Evolutionary conservation across 345 rosid genomes (phyloP).

Genomic region (Populus simonii): DNA sequence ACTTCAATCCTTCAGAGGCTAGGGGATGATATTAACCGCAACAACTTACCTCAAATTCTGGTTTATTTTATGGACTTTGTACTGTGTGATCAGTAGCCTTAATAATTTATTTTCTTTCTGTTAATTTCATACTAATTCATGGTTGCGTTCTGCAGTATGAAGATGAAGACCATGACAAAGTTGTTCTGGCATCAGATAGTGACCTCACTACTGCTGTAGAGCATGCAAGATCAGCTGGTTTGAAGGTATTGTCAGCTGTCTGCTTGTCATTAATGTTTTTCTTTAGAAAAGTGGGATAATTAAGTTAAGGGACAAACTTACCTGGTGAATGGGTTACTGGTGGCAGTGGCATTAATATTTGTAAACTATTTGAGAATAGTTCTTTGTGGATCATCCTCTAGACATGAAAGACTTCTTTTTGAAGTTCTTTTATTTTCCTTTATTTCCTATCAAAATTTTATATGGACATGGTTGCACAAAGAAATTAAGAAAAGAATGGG

Average conservation of each 20-base stretch:
- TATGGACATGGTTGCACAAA: background rate
- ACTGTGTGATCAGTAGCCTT: background rate
- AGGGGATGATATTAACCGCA: conserved; percentile 76
- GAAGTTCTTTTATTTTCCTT: background rate
- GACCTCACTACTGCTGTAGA: conserved; percentile 89
- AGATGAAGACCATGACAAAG: conserved; percentile 95
- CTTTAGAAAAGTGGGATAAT: background rate
- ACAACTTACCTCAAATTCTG: conserved; percentile 79
- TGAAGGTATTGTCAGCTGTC: conserved; percentile 60
- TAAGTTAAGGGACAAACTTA: background rate
- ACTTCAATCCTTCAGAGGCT: conserved; percentile 85
- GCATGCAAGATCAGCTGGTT: conserved; percentile 82
- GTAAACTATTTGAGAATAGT: background rate
- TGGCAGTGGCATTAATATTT: background rate
- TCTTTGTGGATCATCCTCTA: background rate
- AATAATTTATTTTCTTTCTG: background rate
- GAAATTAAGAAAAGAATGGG: background rate
- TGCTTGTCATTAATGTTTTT: background rate
- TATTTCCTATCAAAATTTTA: background rate
- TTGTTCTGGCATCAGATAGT: conserved; percentile 73
- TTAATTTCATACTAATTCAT: conserved; percentile 14
- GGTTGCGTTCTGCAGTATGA: conserved; percentile 58
- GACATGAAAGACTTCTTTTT: background rate
- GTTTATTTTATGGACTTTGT: conserved; percentile 33
- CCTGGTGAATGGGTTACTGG: background rate